Base-by-base conservation (phyloP, 768 basidiomycete genomes). In the Mycena polygramma region DNA sequence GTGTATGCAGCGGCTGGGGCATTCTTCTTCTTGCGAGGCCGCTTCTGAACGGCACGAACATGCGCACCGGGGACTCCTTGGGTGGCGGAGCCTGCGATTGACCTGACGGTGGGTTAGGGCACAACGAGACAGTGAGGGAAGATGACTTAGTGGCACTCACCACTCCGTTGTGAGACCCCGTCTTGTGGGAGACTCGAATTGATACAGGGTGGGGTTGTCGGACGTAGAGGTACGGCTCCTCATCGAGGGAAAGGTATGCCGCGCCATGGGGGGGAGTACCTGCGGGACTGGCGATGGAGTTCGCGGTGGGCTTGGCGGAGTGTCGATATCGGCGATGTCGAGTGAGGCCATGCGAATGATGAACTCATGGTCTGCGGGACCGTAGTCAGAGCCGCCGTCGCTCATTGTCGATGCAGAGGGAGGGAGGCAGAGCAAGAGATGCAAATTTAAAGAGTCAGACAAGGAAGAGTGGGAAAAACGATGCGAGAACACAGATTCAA, bases 121-220 rank as follows among this genome's bases (percentile, higher is more conserved):
- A 15, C 7, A 8, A 30, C 2, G 37, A 57, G 2, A 6, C 5
- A 24, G 26, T 22, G 13, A 9, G 35, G 20, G 3, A 2, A 39
- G 13, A 39, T n/a, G n/a, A n/a, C n/a, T n/a, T n/a, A n/a, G n/a
- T n/a, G n/a, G n/a, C 39, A 39, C 13, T 39, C 2, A 66, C 64
- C 64, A 66, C 4, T 66, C 46, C 24, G 45, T 48, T 6, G 63
- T 64, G 19, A 55, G n/a, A 4, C 48, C 57, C 13, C 36, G n/a
- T 22, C 24, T 20, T 1, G 36, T 37, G 20, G 64, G 64, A 2
- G 63, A 57, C 0, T 45, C 13, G 24, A 19, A 63, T 1, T 20
- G 52, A 19, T 65, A 57, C 2, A 49, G 41, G 22, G 41, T 2
- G 0, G 19, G 5, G 4, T 26, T 15, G 14, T 39, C n/a, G 10